phyloP scores from a whole-genome alignment of 371 early-diverging fungal genomes.

The Mucor irregularis region DNA sequence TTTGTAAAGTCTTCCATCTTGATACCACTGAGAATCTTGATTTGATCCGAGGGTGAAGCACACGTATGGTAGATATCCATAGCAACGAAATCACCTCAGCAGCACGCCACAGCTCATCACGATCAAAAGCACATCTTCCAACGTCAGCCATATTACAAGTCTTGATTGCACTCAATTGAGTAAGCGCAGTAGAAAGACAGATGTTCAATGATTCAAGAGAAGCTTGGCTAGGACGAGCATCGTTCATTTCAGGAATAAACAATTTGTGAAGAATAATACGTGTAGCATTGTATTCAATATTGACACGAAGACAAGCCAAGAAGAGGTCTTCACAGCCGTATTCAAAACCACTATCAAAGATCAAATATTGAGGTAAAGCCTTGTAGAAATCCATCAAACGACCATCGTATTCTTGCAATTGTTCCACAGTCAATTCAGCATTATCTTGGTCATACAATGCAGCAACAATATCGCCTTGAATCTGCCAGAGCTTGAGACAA shows the following conservation, averaged over 20 bases:
- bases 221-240: slow-evolving; percentile 17
- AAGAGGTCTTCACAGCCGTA: slow-evolving; percentile 35
- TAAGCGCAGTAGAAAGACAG: slow-evolving; percentile 31
- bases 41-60: slow-evolving; percentile 12
- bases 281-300: slow-evolving; percentile 42
- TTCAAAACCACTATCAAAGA: slow-evolving; percentile 36
- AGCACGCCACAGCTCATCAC: slow-evolving; percentile 42
- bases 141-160: slow-evolving; percentile 23
- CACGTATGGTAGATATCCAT: slow-evolving; percentile 27
- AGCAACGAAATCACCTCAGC: slow-evolving; percentile 35
- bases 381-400: slow-evolving; percentile 20
- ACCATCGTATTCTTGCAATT: slow-evolving; percentile 24
- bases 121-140: slow-evolving; percentile 38
- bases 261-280: slow-evolving; percentile 40
- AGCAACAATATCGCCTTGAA: slow-evolving; percentile 30
- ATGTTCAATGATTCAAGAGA: slow-evolving; percentile 33
- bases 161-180: slow-evolving; percentile 30
- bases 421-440: slow-evolving; percentile 23
- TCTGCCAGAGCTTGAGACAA: slow-evolving; percentile 26
- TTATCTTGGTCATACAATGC: slow-evolving; percentile 26
- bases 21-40: slow-evolving; percentile 20
- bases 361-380: slow-evolving; percentile 23
- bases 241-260: slow-evolving; percentile 36
- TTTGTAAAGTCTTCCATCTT: slow-evolving; percentile 14
- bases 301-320: slow-evolving; percentile 33